These are phyloP conservation scores for Stropharia rugosoannulata DNA, from an alignment of 768 basidiomycete species.

Conservation along the genomic window DNA sequence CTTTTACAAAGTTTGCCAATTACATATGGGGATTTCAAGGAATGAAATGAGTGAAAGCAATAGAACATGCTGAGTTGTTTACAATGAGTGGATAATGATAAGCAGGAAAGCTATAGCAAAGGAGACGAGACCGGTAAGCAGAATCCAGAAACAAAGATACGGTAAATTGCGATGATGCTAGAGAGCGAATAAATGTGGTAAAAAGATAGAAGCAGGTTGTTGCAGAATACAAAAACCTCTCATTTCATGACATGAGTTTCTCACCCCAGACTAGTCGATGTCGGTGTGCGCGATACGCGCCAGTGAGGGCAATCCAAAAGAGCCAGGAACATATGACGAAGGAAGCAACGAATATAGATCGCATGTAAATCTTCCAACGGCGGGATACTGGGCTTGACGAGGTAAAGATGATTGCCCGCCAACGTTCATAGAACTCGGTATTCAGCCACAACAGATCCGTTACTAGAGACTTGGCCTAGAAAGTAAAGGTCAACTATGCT, in stretches of 20 bases:
- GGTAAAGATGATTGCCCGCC: constrained; percentile 74
- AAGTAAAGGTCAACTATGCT: neutral
- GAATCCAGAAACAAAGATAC: neutral
- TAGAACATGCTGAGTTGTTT: neutral
- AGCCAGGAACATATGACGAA: constrained; percentile 61
- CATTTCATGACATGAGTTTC: constrained; percentile 61
- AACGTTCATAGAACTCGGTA: constrained; percentile 75
- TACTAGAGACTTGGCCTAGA: constrained; percentile 66
- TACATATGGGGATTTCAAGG: neutral
- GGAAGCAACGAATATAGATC: constrained; percentile 54
- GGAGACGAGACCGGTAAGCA: neutral
- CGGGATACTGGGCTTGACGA: constrained; percentile 69
- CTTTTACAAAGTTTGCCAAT: neutral
- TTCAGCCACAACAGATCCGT: constrained; percentile 72
- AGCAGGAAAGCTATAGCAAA: constrained; percentile 1
- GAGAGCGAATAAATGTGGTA: neutral
- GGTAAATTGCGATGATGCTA: neutral
- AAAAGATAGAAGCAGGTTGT: neutral
- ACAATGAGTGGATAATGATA: constrained; percentile 5
- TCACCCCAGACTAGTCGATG: constrained; percentile 81
- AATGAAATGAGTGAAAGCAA: neutral
- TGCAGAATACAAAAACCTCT: constrained; percentile 8
- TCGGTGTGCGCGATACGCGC: constrained; percentile 72
- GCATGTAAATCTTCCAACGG: constrained; percentile 67
- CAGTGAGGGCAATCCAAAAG: constrained; percentile 58